Base-by-base conservation (phyloP, 768 basidiomycete genomes). In the Gymnopilus dilepis region DNA sequence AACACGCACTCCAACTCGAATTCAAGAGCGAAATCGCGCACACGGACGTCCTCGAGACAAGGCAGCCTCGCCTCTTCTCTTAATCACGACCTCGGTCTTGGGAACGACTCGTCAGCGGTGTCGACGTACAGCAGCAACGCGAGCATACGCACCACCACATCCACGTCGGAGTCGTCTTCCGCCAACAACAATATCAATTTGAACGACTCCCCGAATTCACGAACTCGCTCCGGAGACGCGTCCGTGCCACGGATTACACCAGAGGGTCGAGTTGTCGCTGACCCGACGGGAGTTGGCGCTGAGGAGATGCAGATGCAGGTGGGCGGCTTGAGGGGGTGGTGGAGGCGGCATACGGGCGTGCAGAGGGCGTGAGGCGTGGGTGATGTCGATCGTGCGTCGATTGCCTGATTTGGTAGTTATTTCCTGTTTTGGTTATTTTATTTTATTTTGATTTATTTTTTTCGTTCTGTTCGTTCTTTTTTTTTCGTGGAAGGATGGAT, bases 101-200 rank as follows among this genome's bases (percentile, higher is more conserved):
- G 55, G n/a, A n/a, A n/a, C 15, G 59, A 63, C 21, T 48, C 56
- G 4, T 65, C 64, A 24, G 56, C 53, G 17, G 61, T 63, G 30
- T 67, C 66, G 31, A 67, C 65, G 5, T 67, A 63, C 47, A 70
- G 68, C 50, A 70, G 66, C 63, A 71, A 64, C 54, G 69, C 62
- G 19, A 70, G 69, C 55, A 59, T 68, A 24, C 61, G 51, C 8
- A 66, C 69, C 1, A 60, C 58, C 17, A 64, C 65, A 6, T 59
- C 67, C 7, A 63, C 51, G 51, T 33, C 57, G 8, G 58, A 63
- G 33, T 38, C 60, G 40, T 56, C 54, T 21, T 43, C 65, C 30
- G 22, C 40, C 45, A 57, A 60, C 38, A 40, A 28, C n/a, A 28
- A 40, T 38, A 19, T 43, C n/a, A 30, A 52, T 13, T 45, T 51